Base-by-base conservation (phyloP, 345 rosid genomes). In the Viola odorata region DNA sequence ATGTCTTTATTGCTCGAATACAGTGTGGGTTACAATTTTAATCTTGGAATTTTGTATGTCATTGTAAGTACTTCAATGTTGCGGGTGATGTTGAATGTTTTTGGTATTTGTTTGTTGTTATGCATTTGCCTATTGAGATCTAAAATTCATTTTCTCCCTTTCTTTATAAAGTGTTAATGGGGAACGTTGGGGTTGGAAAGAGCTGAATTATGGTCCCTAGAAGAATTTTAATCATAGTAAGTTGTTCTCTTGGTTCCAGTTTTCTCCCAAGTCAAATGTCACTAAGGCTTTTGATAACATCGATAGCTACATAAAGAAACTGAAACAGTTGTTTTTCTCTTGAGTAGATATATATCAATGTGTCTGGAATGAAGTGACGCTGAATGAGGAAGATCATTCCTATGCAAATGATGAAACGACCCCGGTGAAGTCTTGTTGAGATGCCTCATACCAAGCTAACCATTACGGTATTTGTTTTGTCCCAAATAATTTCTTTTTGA, bases 341-440 rank as follows among this genome's bases (percentile, higher is more conserved):
- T 49, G 37, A 37, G 51, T 62, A 77, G 85, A 51, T 11, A 49
- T 58, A 45, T 55, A 83, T 17, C 66, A 66, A 32, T 56, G 76
- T 71, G 41, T 68, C 15, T 85, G 82, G 58, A 80, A 79, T 73
- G 81, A 86, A 72, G 90, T 83, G 64, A 12, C 81, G 50, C 69
- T 84, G 55, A 90, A 86, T 56, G 84, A 80, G 64, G 99, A 91
- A 68, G 89, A 91, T 76, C 78, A 82, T 50, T 88, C 97, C 13
- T 85, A 84, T 75, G 84, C 86, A 88, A 81, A 82, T 64, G 91
- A 88, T 53, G 89, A 72, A 72, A 74, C 89, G 53, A 95, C 97
- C 11, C 97, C 99, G 0, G 81, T 84, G 55, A 95, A 85, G 84
- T 91, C 85, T 7, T 95, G 97, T 65, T 86, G 80, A 56, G 89